phyloP scores from a whole-genome alignment of 2,329 filamentous ascomycete species.

The Fusarium sp. region DNA sequence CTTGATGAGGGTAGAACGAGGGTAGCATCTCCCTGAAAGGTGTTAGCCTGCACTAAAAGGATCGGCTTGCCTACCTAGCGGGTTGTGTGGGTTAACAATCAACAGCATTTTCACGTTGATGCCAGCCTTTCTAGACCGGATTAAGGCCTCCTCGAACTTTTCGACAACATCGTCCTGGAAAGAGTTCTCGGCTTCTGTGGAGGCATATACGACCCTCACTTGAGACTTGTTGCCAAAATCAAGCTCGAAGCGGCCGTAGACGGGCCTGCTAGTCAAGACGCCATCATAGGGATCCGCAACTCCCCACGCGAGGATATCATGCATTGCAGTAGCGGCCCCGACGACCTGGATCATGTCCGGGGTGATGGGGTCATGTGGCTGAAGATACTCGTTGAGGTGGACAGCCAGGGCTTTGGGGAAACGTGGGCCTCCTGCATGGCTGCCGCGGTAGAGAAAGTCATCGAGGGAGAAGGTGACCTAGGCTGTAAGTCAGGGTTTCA shows the following conservation, averaged over 20 bases:
- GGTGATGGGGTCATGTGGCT: constrained; percentile 46
- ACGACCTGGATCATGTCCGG: constrained; percentile 49
- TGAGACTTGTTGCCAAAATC: constrained; percentile 59
- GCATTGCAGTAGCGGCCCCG: constrained; percentile 52
- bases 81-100: constrained; percentile 66
- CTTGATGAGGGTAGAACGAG: constrained; percentile 53
- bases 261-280: constrained; percentile 53
- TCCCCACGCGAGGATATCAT: constrained; percentile 54
- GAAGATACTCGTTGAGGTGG: constrained; percentile 54
- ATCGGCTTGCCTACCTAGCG: constrained; percentile 51
- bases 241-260: constrained; percentile 62
- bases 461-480: constrained; percentile 43
- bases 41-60: constrained; percentile 5
- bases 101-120: constrained; percentile 59
- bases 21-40: constrained; percentile 55
- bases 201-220: constrained; percentile 58
- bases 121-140: constrained; percentile 50
- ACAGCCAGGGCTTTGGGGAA: constrained; percentile 49
- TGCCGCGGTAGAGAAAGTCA: constrained; percentile 53
- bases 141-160: constrained; percentile 58
- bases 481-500: not conserved
- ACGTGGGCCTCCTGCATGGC: constrained; percentile 49
- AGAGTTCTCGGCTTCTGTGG: constrained; percentile 54
- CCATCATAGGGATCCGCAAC: constrained; percentile 53
- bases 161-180: constrained; percentile 58